These are phyloP conservation scores for Leccinum imitatum DNA, from an alignment of 768 basidiomycete species.

Conservation along the genomic window DNA sequence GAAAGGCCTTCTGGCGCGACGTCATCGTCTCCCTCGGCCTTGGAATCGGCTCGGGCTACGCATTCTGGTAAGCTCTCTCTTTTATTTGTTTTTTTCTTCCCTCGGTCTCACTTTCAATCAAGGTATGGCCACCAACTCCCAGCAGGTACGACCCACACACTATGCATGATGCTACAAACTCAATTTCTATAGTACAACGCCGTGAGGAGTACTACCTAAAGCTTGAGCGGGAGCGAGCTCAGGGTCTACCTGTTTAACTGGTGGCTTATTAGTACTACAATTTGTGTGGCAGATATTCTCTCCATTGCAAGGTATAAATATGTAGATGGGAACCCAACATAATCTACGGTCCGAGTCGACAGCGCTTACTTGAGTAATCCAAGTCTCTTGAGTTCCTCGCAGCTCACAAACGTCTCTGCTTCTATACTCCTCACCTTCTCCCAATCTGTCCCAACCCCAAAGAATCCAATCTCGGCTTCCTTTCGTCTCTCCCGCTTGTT, in stretches of 20 bases:
- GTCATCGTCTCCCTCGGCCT: conserved; percentile 72
- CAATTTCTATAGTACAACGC: conserved; percentile 58
- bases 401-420: conserved; percentile 67
- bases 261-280: conserved; percentile 9
- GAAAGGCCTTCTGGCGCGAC: conserved; percentile 91
- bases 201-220: conserved; percentile 88
- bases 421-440: conserved; percentile 79
- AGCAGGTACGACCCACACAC: conserved; percentile 48
- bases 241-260: conserved; percentile 15
- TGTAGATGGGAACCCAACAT: conserved; percentile 9
- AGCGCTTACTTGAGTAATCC: conserved; percentile 48
- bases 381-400: conserved; percentile 70
- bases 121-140: conserved; percentile 88
- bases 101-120: conserved; percentile 26
- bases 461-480: conserved; percentile 79
- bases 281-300: not conserved
- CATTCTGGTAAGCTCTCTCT: conserved; percentile 68
- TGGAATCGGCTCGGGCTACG: conserved; percentile 71
- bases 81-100: conserved; percentile 10
- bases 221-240: conserved; percentile 60
- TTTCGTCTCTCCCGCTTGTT: conserved; percentile 68
- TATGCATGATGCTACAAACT: conserved; percentile 13
- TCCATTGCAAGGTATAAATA: conserved; percentile 28
- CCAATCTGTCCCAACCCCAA: conserved; percentile 92
- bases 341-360: conserved; percentile 14